Base-by-base conservation (phyloP, 2,329 filamentous ascomycete genomes). In the Colletotrichum sp. region DNA sequence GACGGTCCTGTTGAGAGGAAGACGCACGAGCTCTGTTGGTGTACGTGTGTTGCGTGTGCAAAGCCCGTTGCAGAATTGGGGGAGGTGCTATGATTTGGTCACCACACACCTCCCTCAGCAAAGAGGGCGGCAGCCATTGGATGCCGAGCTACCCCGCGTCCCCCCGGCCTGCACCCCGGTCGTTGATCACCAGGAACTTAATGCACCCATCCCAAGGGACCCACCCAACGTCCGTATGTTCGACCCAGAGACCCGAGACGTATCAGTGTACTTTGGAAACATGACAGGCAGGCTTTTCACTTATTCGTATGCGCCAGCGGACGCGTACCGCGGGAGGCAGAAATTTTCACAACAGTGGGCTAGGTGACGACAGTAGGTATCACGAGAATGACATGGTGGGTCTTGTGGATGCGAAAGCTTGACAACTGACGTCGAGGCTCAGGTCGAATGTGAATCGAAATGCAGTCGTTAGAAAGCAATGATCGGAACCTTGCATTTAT, bases 111-210 rank as follows among this genome's bases (percentile, higher is more conserved):
- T 51, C 43, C n/a, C 43, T 51, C 43, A 51, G 43, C 43, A 51
- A n/a, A 11, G n/a, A 51, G 43, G 43, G 43, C 61, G 31, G 70
- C 36, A 71, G 31, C 55, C 34, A 59, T 68, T 70, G 38, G 47
- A 33, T 64, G 55, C 68, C 62, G 72, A 72, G 63, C 72, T 74
- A 74, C 72, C 72, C 72, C 72, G 72, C 72, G 62, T 63, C 18
- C 67, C 70, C 66, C 70, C 51, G 61, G 38, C 55, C 62, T 47
- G 68, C 29, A 51, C 62, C 70, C 70, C 69, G 62, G 72, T 54
- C 36, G 62, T 63, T 43, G 68, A 67, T 74, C 68, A 15, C 36
- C 62, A 57, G 33, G 21, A 65, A 59, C 57, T 63, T 47, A n/a
- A 71, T 62, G 65, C 58, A 69, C 33, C 33, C 65, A 69, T 43